Percentiles rank a stretch among this genome's conserved stretches.
phyloP scores from a whole-genome alignment of 805 yeast species.

The Metschnikowia lochheadii region DNA sequence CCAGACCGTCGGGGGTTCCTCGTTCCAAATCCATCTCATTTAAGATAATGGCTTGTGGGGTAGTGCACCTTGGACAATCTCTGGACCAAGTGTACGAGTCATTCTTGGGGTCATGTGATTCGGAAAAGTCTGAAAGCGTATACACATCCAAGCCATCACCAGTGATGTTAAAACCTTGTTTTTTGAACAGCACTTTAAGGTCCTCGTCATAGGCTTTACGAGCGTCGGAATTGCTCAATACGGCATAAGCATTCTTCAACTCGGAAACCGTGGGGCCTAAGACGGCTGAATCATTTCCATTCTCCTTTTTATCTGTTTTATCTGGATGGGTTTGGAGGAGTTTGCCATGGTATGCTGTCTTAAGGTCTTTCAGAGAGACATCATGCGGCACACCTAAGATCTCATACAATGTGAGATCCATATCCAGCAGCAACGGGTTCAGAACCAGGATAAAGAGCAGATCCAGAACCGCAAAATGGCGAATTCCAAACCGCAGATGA shows the following conservation, averaged over 20 bases:
- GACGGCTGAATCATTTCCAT: background rate
- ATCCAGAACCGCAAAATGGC: too few relatives aligned
- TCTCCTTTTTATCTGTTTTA: constrained; percentile 32
- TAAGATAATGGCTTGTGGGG: constrained; percentile 50
- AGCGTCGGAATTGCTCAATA: constrained; percentile 38
- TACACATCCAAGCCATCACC: constrained; percentile 71
- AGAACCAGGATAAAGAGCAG: too few relatives aligned
- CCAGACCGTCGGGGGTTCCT: constrained; percentile 48
- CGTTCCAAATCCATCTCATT: constrained; percentile 57
- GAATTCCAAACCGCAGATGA: too few relatives aligned
- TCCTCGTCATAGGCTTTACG: constrained; percentile 52
- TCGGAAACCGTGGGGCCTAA: constrained; percentile 2
- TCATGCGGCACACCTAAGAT: constrained; percentile 48
- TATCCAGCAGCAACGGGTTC: background rate
- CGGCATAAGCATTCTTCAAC: constrained; percentile 62
- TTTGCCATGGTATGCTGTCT: constrained; percentile 57
- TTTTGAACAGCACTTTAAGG: constrained; percentile 30
- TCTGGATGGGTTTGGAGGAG: constrained; percentile 78
- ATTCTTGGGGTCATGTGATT: constrained; percentile 28
- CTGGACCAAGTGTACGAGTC: constrained; percentile 33
- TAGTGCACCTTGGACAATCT: constrained; percentile 67
- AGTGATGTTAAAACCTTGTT: constrained; percentile 36
- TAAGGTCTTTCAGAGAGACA: constrained; percentile 42
- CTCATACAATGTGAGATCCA: constrained; percentile 42
- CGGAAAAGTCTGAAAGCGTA: constrained; percentile 58